Base-by-base conservation (phyloP, 2,329 filamentous ascomycete species). In the Volutella citrinella region DNA sequence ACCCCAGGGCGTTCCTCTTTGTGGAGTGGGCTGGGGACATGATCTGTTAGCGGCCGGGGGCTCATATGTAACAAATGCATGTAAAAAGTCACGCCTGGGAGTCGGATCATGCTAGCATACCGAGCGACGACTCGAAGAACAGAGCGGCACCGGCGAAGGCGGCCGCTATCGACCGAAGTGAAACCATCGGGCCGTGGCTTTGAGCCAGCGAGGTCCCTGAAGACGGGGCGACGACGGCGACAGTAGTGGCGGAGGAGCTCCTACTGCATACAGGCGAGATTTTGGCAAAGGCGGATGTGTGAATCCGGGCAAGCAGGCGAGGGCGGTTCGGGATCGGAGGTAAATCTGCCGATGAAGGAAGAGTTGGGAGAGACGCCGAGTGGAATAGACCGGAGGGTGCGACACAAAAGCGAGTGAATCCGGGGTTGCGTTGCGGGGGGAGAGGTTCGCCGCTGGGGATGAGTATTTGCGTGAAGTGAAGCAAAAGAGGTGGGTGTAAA, bases 1-100 rank as follows among this genome's bases (percentile, higher is more conserved):
- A 80, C 48, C 74, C 78, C 43, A 98, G 72, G 19, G 89, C 87
- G 53, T 87, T 87, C 49, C 91, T 78, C 44, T 80, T 75, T 30
- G 76, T 70, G 1, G 88, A 94, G 59, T 85, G 77, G 45, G 81
- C 84, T 79, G 60, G 43, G 27, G 40, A 28, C 7, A 22, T 36
- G 37, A 42, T 48, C 56, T 49, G 52, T 49, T 50, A 49, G 47
- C 30, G n/a, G n/a, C n/a, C n/a, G n/a, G n/a, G n/a, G n/a, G n/a
- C n/a, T n/a, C n/a, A n/a, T n/a, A n/a, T n/a, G n/a, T n/a, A n/a
- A n/a, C n/a, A n/a, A n/a, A n/a, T n/a, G n/a, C n/a, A n/a, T n/a
- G n/a, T n/a, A n/a, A n/a, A n/a, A n/a, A n/a, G n/a, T n/a, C n/a
- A n/a, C n/a, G n/a, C n/a, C n/a, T n/a, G n/a, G n/a, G n/a, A n/a